Evolutionary conservation across 1,139 yeast genomes (phyloP).

Genomic region (Yamadazyma epiphylla): DNA sequence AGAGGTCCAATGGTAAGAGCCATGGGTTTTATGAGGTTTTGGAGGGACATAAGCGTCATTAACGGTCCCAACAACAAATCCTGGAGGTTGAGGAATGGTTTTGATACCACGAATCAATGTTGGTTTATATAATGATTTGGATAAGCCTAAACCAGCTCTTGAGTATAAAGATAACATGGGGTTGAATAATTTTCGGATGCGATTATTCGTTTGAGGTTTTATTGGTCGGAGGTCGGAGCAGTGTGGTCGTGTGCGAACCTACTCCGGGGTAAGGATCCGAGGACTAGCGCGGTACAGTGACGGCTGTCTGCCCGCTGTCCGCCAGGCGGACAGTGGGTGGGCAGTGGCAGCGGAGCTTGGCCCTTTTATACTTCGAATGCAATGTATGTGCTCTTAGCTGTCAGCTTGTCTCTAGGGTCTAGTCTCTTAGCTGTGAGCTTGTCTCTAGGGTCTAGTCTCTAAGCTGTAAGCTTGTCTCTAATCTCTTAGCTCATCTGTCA

Average conservation of each 20-base stretch:
- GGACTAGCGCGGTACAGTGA: too few species aligned
- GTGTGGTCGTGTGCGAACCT: background rate
- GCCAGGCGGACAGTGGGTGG: too few species aligned
- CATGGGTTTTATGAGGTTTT: conserved; percentile 57
- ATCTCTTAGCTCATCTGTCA: too few species aligned
- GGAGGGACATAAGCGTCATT: conserved; percentile 79
- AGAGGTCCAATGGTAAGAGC: conserved; percentile 86
- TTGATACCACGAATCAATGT: conserved; percentile 24
- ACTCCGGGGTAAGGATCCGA: conserved; percentile 1
- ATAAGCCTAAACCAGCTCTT: conserved; percentile 12
- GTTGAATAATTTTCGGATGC: background rate
- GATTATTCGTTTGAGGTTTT: background rate
- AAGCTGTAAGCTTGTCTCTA: too few species aligned
- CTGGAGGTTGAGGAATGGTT: conserved; percentile 62
- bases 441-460: too few species aligned
- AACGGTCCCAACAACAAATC: conserved; percentile 66
- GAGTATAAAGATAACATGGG: conserved; percentile 9
- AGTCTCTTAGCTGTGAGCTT: too few species aligned
- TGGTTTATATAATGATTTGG: conserved; percentile 16
- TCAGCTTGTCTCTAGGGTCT: too few species aligned
- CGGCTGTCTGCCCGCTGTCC: too few species aligned
- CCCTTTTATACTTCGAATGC: too few species aligned
- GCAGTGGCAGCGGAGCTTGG: too few species aligned
- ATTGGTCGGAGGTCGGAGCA: conserved; percentile 2
- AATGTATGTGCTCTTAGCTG: too few species aligned